Conservation (phyloP, 2,329 filamentous ascomycete species). For the Penicillium occitanis region DNA sequence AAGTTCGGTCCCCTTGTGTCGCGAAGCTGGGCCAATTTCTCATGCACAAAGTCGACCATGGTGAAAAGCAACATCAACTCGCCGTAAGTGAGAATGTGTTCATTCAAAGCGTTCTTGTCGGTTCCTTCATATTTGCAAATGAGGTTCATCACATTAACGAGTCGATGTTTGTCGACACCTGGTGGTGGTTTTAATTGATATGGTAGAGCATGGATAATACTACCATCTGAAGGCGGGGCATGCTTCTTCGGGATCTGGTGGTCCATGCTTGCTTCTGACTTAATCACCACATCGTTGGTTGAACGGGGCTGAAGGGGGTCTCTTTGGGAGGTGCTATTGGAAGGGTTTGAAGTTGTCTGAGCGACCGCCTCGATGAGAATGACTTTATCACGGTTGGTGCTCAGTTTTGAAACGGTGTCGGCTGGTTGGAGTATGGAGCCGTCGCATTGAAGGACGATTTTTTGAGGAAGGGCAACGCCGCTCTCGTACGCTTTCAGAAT, state of each 20-base stretch:
- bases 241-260: neutral
- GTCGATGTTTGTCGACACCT: neutral
- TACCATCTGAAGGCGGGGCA: neutral
- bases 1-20: neutral
- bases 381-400: neutral
- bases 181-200: neutral
- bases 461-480: conserved; percentile 4
- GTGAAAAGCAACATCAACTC: conserved; percentile 1
- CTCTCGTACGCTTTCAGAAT: neutral
- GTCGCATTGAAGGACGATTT: neutral
- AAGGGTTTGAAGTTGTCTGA: neutral
- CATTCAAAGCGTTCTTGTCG: neutral
- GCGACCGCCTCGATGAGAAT: conserved; percentile 4
- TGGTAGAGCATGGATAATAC: neutral
- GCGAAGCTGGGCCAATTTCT: neutral
- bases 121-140: conserved; percentile 1
- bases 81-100: neutral
- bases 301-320: neutral
- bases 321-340: neutral
- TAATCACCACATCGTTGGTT: neutral
- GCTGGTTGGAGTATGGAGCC: neutral
- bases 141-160: conserved; percentile 1
- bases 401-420: neutral
- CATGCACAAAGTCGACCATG: conserved; percentile 12
- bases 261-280: neutral